phyloP scores from a whole-genome alignment of 1,139 yeast genomes.

The Zhuliangozyma parablackwelliae region DNA sequence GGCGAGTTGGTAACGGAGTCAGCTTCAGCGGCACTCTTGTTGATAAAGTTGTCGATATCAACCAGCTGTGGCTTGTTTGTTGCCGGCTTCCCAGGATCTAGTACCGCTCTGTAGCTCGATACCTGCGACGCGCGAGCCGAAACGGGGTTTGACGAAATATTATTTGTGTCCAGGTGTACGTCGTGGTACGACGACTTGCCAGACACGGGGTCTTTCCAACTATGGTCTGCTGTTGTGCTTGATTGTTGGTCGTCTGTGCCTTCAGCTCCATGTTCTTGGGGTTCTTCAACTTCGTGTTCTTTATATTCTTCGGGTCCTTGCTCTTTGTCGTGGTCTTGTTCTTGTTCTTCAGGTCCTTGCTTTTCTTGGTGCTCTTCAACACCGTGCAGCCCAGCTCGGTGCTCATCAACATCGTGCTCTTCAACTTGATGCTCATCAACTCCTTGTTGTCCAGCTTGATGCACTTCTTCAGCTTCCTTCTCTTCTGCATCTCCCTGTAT shows the following conservation, averaged over 20 bases:
- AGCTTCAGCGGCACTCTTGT: conserved; percentile 12
- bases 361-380: too few species aligned
- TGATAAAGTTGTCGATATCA: conserved; percentile 11
- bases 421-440: too few species aligned
- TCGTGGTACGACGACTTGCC: neutral
- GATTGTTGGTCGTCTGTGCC: too few species aligned
- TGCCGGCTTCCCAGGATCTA: conserved; percentile 41
- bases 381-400: too few species aligned
- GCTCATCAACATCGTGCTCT: too few species aligned
- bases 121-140: conserved; percentile 8
- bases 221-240: too few species aligned
- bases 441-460: neutral
- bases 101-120: conserved; percentile 18
- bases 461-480: neutral
- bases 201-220: too few species aligned
- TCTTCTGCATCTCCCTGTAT: conserved; percentile 2
- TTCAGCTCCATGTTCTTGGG: too few species aligned
- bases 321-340: neutral
- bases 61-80: conserved; percentile 4
- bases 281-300: too few species aligned
- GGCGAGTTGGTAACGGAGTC: conserved; percentile 9
- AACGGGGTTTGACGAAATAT: conserved; percentile 5
- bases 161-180: neutral
- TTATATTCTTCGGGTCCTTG: neutral
- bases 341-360: too few species aligned